A percentile compares a stretch with the other conserved stretches of the same genome.
Conservation (phyloP, 2,329 filamentous ascomycete genomes). For the Microdochium trichocladiopsis region DNA sequence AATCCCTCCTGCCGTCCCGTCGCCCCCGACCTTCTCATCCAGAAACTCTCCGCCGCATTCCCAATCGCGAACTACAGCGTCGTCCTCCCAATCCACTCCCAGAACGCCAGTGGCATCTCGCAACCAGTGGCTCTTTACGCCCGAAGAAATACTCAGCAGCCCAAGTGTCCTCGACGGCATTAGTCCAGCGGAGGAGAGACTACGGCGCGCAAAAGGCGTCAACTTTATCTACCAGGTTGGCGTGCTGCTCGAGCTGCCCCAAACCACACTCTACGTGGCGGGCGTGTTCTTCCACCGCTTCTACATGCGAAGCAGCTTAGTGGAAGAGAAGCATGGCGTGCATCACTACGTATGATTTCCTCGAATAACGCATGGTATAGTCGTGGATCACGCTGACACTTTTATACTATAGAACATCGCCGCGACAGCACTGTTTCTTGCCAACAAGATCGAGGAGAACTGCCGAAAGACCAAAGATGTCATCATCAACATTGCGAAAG, state of each 20-base stretch:
- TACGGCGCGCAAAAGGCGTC: slow-evolving; percentile 80
- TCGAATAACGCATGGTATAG: neutral
- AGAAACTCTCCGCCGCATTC: slow-evolving; percentile 44
- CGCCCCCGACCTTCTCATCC: slow-evolving; percentile 49
- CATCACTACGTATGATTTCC: slow-evolving; percentile 75
- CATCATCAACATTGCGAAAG: slow-evolving; percentile 86
- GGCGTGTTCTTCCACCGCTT: slow-evolving; percentile 94
- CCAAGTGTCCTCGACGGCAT: slow-evolving; percentile 84
- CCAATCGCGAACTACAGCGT: slow-evolving; percentile 33
- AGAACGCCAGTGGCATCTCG: neutral
- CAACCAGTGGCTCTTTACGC: slow-evolving; percentile 76
- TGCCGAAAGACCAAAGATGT: slow-evolving; percentile 93
- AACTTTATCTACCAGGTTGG: slow-evolving; percentile 96
- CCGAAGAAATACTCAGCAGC: slow-evolving; percentile 73
- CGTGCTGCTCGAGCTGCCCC: slow-evolving; percentile 84
- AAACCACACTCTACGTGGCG: slow-evolving; percentile 86
- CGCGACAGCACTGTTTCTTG: slow-evolving; percentile 84
- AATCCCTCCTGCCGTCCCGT: slow-evolving; percentile 54
- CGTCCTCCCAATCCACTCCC: neutral
- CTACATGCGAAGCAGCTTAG: slow-evolving; percentile 83
- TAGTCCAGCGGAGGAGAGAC: slow-evolving; percentile 66
- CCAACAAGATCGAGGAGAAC: slow-evolving; percentile 96
- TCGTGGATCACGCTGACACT: neutral
- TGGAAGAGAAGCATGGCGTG: slow-evolving; percentile 66
- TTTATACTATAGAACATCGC: slow-evolving; percentile 59